These are phyloP conservation scores for Arachnomyces sp. DNA, from an alignment of 2,329 filamentous ascomycete genomes.

Conservation along the genomic window DNA sequence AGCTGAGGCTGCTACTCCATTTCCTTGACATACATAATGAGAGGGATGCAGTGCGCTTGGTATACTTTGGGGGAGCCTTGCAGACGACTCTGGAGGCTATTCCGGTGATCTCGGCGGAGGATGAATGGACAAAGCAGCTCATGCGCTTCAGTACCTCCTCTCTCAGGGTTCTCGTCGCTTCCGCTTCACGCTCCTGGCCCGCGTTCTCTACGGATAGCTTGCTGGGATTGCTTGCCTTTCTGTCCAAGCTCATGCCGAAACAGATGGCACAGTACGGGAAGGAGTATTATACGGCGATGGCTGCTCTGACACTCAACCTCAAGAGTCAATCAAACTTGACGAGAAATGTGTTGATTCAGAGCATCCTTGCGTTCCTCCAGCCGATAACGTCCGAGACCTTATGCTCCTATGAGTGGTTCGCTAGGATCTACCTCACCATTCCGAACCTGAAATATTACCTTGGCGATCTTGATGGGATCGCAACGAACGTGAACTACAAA, in stretches of 20 bases:
- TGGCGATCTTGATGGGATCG: slow-evolving; percentile 34
- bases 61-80: slow-evolving; percentile 37
- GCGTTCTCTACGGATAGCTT: slow-evolving; percentile 23
- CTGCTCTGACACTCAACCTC: slow-evolving; percentile 24
- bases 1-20: slow-evolving; percentile 59
- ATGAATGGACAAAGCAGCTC: slow-evolving; percentile 34
- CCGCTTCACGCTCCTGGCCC: slow-evolving; percentile 16
- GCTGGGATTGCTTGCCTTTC: slow-evolving; percentile 27
- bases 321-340: slow-evolving; percentile 17
- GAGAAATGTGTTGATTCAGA: slow-evolving; percentile 21
- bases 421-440: slow-evolving; percentile 38
- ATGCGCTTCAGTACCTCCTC: slow-evolving; percentile 29
- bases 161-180: slow-evolving; percentile 25
- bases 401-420: slow-evolving; percentile 39
- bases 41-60: slow-evolving; percentile 32
- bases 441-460: slow-evolving; percentile 31
- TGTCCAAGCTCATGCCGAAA: slow-evolving; percentile 32
- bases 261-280: slow-evolving; percentile 30
- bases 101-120: slow-evolving; percentile 29
- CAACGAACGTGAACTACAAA: slow-evolving; percentile 44
- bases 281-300: slow-evolving; percentile 34
- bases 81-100: slow-evolving; percentile 30
- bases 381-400: slow-evolving; percentile 36
- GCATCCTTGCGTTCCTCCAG: slow-evolving; percentile 34
- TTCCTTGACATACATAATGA: slow-evolving; percentile 49